These are phyloP conservation scores for Penicillium goetzii DNA, from an alignment of 495 filamentous ascomycete species.

Conservation along the genomic window DNA sequence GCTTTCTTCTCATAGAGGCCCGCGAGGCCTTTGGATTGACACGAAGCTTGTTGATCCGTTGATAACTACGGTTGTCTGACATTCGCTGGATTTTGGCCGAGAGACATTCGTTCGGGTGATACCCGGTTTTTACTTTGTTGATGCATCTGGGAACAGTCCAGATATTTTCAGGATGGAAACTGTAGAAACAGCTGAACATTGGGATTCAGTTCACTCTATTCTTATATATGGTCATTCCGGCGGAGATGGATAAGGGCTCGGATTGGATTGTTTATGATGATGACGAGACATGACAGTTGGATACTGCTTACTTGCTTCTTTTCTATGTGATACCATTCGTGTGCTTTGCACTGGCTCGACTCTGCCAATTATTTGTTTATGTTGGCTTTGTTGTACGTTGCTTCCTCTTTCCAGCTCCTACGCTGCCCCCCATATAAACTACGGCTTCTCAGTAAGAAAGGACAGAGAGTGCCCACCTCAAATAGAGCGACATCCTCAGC, in stretches of 20 bases:
- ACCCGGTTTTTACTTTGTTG: background rate
- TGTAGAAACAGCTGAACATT: background rate
- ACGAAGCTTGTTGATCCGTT: background rate
- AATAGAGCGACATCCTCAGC: background rate
- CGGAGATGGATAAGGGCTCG: background rate
- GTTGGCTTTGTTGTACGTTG: background rate
- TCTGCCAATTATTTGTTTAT: background rate
- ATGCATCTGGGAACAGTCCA: background rate
- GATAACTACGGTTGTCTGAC: background rate
- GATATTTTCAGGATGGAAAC: background rate
- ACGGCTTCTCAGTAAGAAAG: background rate
- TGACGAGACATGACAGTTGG: constrained; percentile 21
- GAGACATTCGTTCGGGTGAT: background rate
- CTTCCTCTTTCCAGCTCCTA: background rate
- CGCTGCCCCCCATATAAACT: background rate
- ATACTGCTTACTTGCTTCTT: constrained; percentile 9
- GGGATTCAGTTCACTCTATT: background rate
- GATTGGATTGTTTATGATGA: constrained; percentile 13
- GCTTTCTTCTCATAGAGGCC: background rate
- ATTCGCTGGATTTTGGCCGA: background rate
- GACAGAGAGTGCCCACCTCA: background rate
- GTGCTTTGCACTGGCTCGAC: background rate
- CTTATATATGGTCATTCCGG: background rate
- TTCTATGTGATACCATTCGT: constrained; percentile 11
- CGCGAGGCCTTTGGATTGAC: background rate